Base-by-base conservation (phyloP, 768 basidiomycete species). In the Kwoniella dejecticola region DNA sequence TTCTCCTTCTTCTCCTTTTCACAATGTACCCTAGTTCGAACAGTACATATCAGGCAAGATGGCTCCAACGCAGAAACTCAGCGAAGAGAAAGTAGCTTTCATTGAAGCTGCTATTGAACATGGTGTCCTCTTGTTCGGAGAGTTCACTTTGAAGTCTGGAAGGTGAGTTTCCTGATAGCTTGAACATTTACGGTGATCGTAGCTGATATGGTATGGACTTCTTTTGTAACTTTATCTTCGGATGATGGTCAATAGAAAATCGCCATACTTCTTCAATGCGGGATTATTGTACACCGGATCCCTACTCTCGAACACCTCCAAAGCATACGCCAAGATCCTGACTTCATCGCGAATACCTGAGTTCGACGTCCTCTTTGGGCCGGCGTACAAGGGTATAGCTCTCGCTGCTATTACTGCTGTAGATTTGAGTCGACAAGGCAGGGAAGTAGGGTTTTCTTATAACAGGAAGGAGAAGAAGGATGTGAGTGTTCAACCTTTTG, bases 211-310 rank as follows among this genome's bases (percentile, higher is more conserved):
- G n/a, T n/a, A n/a, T n/a, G n/a, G n/a, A n/a, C n/a, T n/a, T n/a
- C n/a, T n/a, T n/a, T n/a, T n/a, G n/a, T n/a, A n/a, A n/a, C n/a
- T n/a, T n/a, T n/a, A n/a, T n/a, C n/a, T n/a, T n/a, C n/a, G n/a
- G n/a, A n/a, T n/a, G n/a, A n/a, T n/a, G n/a, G n/a, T n/a, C 27
- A 36, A 64, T 79, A 90, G 91, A 40, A 81, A 84, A 55, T 99
- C 95, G 7, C 96, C 95, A 1, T 98, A 98, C 81, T 99, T 97
- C 79, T 93, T 97, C 83, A 97, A 97, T 72, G 92, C 93, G 1
- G 91, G 91, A 11, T 84, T 91, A 21, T 83, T 99, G 67, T 89
- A 86, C 76, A 86, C 88, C 1, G 92, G 93, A 0, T 85, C 88
- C 0, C 86, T 95, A 38, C 85, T 98, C 47, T 80, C 87, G 31